These are phyloP conservation scores for Starmerella scarabaei DNA, from an alignment of 805 yeast genomes.

Conservation along the genomic window DNA sequence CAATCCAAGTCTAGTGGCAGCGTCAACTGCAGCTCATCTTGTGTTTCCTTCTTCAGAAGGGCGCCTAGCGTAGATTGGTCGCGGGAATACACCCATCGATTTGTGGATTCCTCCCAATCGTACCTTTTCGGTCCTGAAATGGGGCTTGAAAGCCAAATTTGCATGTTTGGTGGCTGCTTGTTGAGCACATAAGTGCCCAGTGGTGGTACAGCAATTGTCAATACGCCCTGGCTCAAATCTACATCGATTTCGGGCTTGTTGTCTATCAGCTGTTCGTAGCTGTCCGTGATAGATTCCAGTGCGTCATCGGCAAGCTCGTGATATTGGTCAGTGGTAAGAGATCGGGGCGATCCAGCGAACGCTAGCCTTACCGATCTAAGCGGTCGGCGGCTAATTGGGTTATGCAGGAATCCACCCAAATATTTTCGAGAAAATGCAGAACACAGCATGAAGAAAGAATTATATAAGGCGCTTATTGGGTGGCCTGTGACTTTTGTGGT, in stretches of 20 bases:
- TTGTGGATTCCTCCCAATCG: constrained; percentile 51
- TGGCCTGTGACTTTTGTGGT: too few relatives aligned
- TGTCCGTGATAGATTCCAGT: constrained; percentile 53
- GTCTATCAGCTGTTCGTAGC: constrained; percentile 57
- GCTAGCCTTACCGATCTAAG: too few relatives aligned
- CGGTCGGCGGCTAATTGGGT: too few relatives aligned
- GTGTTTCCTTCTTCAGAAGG: constrained; percentile 41
- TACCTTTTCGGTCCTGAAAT: constrained; percentile 79
- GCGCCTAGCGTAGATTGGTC: constrained; percentile 41
- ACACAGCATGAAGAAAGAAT: too few relatives aligned
- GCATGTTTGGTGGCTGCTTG: constrained; percentile 95
- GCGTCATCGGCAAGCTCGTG: constrained; percentile 53
- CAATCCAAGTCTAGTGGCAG: constrained; percentile 17
- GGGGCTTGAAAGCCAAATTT: constrained; percentile 92
- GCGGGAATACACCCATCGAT: constrained; percentile 64
- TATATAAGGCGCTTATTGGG: too few relatives aligned
- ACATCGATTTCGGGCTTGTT: constrained; percentile 50
- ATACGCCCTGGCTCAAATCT: constrained; percentile 76
- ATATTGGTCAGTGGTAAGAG: constrained; percentile 34
- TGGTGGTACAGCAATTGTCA: constrained; percentile 57
- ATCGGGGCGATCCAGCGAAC: too few relatives aligned
- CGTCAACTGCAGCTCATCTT: constrained; percentile 8
- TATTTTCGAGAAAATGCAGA: too few relatives aligned
- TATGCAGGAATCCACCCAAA: too few relatives aligned
- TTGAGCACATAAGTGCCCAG: constrained; percentile 82